Evolutionary conservation across 495 filamentous ascomycete species (phyloP), one percentile per base, ranked within the genome.

Genomic region (Penicillium arizonense): DNA sequence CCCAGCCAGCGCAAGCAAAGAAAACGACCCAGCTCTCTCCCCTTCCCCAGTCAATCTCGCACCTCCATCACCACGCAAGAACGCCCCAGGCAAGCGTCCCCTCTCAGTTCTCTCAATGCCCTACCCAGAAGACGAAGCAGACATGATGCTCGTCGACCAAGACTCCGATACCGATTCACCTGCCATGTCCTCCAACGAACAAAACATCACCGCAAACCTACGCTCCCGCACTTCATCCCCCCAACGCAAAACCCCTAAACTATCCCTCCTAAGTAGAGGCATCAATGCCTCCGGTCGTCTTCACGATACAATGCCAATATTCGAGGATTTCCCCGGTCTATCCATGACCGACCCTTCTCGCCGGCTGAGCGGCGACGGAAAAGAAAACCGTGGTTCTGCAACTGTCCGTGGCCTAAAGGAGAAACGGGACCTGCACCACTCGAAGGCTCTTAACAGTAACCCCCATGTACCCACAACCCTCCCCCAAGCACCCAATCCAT

Each of bases 1-100:
- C 50, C 49, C 51, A 4, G 58, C 61, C 21, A 64, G 47, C 42
- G 65, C 60, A 36, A 69, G 63, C 52, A 81, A 81, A 68, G 78
- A 81, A 60, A 81, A 81, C 47, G 64, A 81, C 49, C 76, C 77
- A 2, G 74, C 71, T 9, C 58, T 75, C 14, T 75, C 75, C 9
- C 73, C 71, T 6, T 63, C 64, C 1, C 73, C 72, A 0, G 61
- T 74, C 18, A 60, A 57, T 45, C 44, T 63, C 6, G 45, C 60
- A 37, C 59, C 63, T 11, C 64, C 65, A 14, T 68, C 56, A 26
- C 65, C 71, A 13, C 63, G 71, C 41, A 73, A 73, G 34, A 71
- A 65, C 40, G 57, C 65, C 10, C 59, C 63, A 13, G 64, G 65
- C n/a, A 73, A 72, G 58, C 63, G 77, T n/a, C 68, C 73, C n/a